These are phyloP conservation scores for Cercophora scortea DNA, from an alignment of 495 filamentous ascomycete species.

Conservation along the genomic window DNA sequence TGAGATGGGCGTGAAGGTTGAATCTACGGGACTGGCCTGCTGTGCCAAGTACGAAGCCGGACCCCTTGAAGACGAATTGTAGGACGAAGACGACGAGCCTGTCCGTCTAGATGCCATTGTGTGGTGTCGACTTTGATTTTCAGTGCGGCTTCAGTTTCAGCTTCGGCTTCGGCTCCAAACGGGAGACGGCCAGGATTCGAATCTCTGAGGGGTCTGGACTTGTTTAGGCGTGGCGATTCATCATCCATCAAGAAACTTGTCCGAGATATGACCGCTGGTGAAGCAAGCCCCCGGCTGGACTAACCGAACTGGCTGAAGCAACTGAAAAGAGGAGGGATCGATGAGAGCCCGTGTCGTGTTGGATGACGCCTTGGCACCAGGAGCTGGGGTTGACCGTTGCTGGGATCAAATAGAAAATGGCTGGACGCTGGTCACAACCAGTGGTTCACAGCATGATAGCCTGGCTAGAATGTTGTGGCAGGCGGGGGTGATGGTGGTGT, in stretches of 20 bases:
- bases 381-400: too few relatives aligned
- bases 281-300: background rate
- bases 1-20: slow-evolving; percentile 26
- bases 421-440: too few relatives aligned
- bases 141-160: background rate
- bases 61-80: slow-evolving; percentile 23
- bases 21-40: slow-evolving; percentile 19
- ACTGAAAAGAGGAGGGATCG: too few relatives aligned
- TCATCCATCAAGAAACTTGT: background rate
- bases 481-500: too few relatives aligned
- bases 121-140: background rate
- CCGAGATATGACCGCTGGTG: background rate
- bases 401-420: too few relatives aligned
- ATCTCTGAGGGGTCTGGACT: background rate
- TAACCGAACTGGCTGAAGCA: too few relatives aligned
- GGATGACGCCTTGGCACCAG: too few relatives aligned
- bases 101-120: slow-evolving; percentile 17
- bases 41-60: slow-evolving; percentile 19
- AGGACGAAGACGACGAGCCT: slow-evolving; percentile 30
- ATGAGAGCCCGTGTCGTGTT: too few relatives aligned
- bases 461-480: too few relatives aligned
- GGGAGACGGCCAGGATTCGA: background rate
- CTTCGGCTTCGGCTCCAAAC: too few relatives aligned
- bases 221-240: background rate
- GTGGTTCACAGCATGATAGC: too few relatives aligned